Percentiles rank a stretch among this genome's conserved stretches.
These are phyloP conservation scores for Sporothrix phasma DNA, from an alignment of 2,329 filamentous ascomycete genomes.

Conservation along the genomic window DNA sequence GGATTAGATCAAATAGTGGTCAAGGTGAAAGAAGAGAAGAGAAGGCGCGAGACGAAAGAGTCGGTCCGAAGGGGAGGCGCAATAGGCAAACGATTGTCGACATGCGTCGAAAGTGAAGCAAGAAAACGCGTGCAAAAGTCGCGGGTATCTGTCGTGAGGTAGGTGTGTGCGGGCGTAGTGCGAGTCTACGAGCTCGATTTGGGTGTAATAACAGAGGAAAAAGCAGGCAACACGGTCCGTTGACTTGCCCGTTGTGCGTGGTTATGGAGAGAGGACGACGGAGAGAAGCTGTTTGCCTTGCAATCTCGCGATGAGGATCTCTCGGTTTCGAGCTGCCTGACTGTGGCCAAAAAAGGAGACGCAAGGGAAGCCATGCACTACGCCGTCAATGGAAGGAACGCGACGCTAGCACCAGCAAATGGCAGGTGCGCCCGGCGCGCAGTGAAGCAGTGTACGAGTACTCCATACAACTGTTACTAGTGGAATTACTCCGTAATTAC, in stretches of 20 bases:
- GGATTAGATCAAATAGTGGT: slow-evolving; percentile 8
- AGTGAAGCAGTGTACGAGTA: neutral
- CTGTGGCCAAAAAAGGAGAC: slow-evolving; percentile 3
- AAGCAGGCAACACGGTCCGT: neutral
- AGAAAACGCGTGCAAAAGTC: slow-evolving; percentile 11
- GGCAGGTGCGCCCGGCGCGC: slow-evolving; percentile 4
- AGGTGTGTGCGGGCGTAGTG: neutral
- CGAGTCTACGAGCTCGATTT: neutral
- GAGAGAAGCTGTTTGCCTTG: neutral
- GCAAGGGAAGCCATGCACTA: neutral
- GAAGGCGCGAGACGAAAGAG: slow-evolving; percentile 7
- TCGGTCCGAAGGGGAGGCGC: neutral
- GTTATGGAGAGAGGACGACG: neutral
- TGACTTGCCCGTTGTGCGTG: neutral
- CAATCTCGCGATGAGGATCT: slow-evolving; percentile 4
- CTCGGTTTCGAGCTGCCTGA: slow-evolving; percentile 4
- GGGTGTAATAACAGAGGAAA: neutral
- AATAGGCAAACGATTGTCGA: neutral
- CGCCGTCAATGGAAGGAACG: slow-evolving; percentile 5
- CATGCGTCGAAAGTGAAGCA: neutral
- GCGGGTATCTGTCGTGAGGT: slow-evolving; percentile 4
- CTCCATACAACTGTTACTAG: no score
- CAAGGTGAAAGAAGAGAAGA: neutral
- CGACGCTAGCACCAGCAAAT: slow-evolving; percentile 7
- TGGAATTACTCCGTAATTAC: no score